Conservation (phyloP, 169 alveolate species). For the Plasmodium falciparum region DNA sequence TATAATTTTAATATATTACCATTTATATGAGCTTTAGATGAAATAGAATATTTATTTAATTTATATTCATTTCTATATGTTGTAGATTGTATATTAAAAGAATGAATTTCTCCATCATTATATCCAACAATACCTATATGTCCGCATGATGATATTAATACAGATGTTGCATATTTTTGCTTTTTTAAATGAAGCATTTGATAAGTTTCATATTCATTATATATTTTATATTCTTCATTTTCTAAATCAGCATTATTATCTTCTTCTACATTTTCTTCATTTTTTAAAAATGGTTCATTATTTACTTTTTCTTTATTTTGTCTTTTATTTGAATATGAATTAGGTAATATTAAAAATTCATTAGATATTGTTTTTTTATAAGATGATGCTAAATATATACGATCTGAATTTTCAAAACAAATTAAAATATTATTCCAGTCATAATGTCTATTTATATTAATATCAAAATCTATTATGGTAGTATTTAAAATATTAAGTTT, state of each 20-base stretch:
- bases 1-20: slow-evolving; percentile 51
- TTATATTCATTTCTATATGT: slow-evolving; percentile 56
- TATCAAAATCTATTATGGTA: slow-evolving; percentile 63
- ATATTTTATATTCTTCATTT: slow-evolving; percentile 87
- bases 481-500: slow-evolving; percentile 42
- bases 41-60: slow-evolving; percentile 57
- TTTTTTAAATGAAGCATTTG: slow-evolving; percentile 25
- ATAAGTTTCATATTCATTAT: slow-evolving; percentile 84
- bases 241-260: slow-evolving; percentile 81
- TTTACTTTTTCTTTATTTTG: slow-evolving; percentile 4
- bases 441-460: slow-evolving; percentile 64
- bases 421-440: slow-evolving; percentile 72
- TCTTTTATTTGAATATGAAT: neutral
- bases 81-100: slow-evolving; percentile 91
- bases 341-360: slow-evolving; percentile 43
- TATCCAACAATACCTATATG: slow-evolving; percentile 95
- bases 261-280: slow-evolving; percentile 44
- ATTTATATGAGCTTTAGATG: slow-evolving; percentile 60
- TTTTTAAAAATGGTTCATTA: neutral
- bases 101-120: slow-evolving; percentile 90
- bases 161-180: slow-evolving; percentile 86
- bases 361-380: slow-evolving; percentile 34
- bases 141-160: slow-evolving; percentile 94
- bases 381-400: slow-evolving; percentile 59
- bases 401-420: slow-evolving; percentile 35